Conservation (phyloP, 129 eudicot genomes). For the Dittrichia graveolens region DNA sequence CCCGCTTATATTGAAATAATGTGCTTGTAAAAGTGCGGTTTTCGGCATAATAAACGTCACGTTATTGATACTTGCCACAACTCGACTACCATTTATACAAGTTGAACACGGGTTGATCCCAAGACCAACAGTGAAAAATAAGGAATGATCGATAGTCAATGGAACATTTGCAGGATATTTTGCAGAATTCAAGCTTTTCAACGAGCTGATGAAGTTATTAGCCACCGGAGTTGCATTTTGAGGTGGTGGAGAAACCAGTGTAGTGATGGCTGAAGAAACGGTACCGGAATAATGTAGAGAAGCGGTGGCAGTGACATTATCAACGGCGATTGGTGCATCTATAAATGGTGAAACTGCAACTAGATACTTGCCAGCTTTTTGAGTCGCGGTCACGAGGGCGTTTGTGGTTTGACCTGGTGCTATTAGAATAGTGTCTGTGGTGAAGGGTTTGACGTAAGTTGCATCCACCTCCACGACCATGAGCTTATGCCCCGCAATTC, state of each 20-base stretch:
- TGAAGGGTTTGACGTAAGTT: conserved; percentile 64
- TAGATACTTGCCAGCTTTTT: conserved; percentile 49
- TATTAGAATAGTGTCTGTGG: conserved; percentile 52
- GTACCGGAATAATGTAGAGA: conserved; percentile 58
- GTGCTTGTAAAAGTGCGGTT: conserved; percentile 69
- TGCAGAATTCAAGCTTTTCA: conserved; percentile 59
- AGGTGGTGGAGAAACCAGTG: conserved; percentile 59
- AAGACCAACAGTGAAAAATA: conserved; percentile 72
- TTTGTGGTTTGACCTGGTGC: conserved; percentile 85
- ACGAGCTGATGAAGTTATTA: conserved; percentile 44
- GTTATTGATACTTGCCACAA: conserved; percentile 71
- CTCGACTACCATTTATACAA: conserved; percentile 53
- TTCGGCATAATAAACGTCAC: conserved; percentile 68
- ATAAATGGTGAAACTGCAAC: conserved; percentile 64
- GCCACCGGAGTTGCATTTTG: conserved; percentile 67
- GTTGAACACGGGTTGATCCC: conserved; percentile 68
- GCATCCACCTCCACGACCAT: conserved; percentile 78
- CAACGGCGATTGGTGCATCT: conserved; percentile 65
- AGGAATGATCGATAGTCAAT: conserved; percentile 46
- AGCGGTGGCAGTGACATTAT: conserved; percentile 70
- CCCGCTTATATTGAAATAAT: conserved; percentile 59
- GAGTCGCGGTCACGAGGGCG: conserved; percentile 49
- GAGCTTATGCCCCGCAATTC: conserved; percentile 65
- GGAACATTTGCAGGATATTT: conserved; percentile 67
- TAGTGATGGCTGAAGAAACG: conserved; percentile 41